Conservation (phyloP, 1,284 basidiomycete species). For the Trametes versicolor region DNA sequence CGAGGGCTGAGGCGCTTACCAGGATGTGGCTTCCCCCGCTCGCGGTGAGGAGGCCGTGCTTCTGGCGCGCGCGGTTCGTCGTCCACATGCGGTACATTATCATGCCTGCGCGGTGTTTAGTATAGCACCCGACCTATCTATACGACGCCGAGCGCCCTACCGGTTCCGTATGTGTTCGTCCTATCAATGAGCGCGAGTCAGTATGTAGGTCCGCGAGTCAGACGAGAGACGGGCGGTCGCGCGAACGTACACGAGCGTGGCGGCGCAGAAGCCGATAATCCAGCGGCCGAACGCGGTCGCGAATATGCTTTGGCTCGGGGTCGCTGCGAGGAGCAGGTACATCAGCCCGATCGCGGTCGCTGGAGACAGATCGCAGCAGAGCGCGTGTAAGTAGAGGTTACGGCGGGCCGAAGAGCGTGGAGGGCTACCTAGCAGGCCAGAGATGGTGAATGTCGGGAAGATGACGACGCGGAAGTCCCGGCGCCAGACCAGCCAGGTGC, state of each 20-base stretch:
- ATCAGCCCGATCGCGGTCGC: too few relatives aligned
- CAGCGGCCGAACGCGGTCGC: conserved; percentile 18
- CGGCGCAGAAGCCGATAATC: conserved; percentile 16
- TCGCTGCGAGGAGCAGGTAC: too few relatives aligned
- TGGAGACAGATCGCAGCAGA: too few relatives aligned
- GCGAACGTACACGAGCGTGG: conserved; percentile 8
- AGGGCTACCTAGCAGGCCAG: background rate
- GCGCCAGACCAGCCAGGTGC: conserved; percentile 22
- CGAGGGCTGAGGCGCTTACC: background rate
- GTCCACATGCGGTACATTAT: conserved; percentile 9
- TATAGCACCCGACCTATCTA: background rate
- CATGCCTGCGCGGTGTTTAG: conserved; percentile 7
- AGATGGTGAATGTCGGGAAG: conserved; percentile 11
- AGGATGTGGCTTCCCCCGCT: conserved; percentile 2
- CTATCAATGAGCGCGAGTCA: too few relatives aligned
- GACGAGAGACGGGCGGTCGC: too few relatives aligned
- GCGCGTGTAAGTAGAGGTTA: too few relatives aligned
- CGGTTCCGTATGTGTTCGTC: too few relatives aligned
- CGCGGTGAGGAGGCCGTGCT: background rate
- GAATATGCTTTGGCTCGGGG: conserved; percentile 10
- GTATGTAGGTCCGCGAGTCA: too few relatives aligned
- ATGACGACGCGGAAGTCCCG: conserved; percentile 10
- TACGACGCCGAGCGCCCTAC: background rate
- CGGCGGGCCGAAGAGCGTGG: too few relatives aligned
- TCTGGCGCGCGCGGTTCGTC: background rate